Conservation (phyloP, 176 grass and related monocot species). For the Chrysopogon serrulatus region DNA sequence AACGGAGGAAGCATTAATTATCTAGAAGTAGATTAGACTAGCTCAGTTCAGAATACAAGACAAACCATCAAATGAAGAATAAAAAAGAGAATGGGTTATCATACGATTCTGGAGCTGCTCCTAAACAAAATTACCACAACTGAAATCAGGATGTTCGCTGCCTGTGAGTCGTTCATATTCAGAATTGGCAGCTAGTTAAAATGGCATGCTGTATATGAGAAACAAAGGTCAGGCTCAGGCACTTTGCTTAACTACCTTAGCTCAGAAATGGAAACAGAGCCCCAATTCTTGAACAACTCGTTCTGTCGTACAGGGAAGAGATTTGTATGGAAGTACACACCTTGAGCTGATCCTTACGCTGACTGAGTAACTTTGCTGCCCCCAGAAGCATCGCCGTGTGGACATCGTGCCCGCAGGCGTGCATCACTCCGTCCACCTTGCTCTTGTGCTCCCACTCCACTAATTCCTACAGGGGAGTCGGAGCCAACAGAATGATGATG, state of each 20-base stretch:
- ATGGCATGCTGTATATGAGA: neutral
- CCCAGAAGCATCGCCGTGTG: constrained; percentile 89
- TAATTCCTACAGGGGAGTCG: constrained; percentile 56
- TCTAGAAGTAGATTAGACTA: neutral
- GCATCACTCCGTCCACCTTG: constrained; percentile 83
- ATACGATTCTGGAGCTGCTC: neutral
- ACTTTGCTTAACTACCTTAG: neutral
- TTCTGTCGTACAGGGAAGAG: neutral
- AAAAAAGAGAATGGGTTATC: neutral
- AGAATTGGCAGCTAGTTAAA: neutral
- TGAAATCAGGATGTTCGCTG: neutral
- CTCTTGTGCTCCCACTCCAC: constrained; percentile 96
- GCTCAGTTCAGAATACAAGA: neutral
- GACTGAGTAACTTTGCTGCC: constrained; percentile 80
- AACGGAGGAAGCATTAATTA: no score
- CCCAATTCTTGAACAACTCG: neutral
- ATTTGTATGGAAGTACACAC: constrained; percentile 10
- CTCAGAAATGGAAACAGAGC: neutral
- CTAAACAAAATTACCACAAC: neutral
- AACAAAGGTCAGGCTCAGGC: neutral
- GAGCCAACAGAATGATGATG: neutral
- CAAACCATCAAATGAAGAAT: neutral
- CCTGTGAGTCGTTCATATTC: neutral
- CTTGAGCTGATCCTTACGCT: constrained; percentile 67
- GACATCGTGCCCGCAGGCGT: constrained; percentile 88